Percentiles rank a stretch among this genome's conserved stretches.
phyloP scores from a whole-genome alignment of 2,329 filamentous ascomycete genomes.

The Aureobasidium pullulans region DNA sequence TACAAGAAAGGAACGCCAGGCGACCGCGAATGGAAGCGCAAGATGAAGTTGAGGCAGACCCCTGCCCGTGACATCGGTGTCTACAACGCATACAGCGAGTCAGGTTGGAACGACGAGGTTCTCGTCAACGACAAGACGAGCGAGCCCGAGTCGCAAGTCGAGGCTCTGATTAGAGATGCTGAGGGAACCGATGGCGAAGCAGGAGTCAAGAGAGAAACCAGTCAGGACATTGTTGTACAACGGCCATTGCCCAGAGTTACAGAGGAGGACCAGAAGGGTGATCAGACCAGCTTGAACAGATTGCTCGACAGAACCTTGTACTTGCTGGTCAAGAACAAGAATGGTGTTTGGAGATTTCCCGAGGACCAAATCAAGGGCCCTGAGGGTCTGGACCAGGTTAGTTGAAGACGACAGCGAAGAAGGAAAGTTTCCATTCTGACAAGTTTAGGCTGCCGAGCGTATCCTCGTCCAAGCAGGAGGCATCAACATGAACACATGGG shows the following conservation, averaged over 20 bases:
- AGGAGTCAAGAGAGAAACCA: conserved; percentile 14
- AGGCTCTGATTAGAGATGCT: conserved; percentile 67
- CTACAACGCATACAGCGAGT: conserved; percentile 66
- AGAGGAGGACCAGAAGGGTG: conserved; percentile 69
- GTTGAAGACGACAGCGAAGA: conserved; percentile 26
- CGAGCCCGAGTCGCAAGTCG: conserved; percentile 56
- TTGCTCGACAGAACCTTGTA: conserved; percentile 78
- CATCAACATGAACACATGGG: conserved; percentile 97
- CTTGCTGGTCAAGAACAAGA: conserved; percentile 67
- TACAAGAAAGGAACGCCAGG: conserved; percentile 83
- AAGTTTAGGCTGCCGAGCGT: conserved; percentile 68
- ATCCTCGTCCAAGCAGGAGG: conserved; percentile 72
- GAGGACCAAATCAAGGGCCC: conserved; percentile 58
- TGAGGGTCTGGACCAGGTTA: conserved; percentile 77
- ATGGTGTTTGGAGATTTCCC: conserved; percentile 76
- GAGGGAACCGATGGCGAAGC: conserved; percentile 38
- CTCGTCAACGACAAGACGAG: conserved; percentile 64
- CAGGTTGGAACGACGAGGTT: conserved; percentile 88
- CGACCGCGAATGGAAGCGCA: conserved; percentile 84
- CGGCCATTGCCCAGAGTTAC: conserved; percentile 63
- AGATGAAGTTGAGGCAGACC: conserved; percentile 67
- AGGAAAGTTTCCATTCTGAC: not conserved
- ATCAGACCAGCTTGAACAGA: conserved; percentile 71
- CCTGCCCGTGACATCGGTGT: conserved; percentile 77
- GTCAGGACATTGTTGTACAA: conserved; percentile 44